Percentiles rank a stretch among this genome's conserved stretches.
These are phyloP conservation scores for Hypoxylon sp. DNA, from an alignment of 2,329 filamentous ascomycete species.

Conservation along the genomic window DNA sequence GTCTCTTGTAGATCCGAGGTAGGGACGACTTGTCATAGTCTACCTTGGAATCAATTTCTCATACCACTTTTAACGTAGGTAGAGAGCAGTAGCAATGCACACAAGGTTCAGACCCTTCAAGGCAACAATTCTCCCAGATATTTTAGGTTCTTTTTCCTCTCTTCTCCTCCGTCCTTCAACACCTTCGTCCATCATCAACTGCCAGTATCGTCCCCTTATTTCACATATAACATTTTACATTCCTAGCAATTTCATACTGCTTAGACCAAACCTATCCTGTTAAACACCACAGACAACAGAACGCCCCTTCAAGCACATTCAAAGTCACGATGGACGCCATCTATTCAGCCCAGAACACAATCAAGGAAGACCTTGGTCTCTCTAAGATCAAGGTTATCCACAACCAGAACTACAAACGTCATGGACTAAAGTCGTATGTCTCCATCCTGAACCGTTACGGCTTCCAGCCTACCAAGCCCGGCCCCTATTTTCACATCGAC, in stretches of 20 bases:
- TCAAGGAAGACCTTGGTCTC: constrained; percentile 50
- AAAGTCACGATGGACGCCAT: constrained; percentile 48
- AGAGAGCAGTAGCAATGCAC: no score
- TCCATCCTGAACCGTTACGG: constrained; percentile 68
- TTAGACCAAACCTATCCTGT: no score
- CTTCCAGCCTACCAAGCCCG: constrained; percentile 68
- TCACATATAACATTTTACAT: constrained; percentile 2
- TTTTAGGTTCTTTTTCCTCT: not conserved
- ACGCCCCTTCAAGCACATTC: not conserved
- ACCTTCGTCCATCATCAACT: constrained; percentile 1
- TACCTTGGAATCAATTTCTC: no score
- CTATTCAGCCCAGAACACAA: constrained; percentile 47
- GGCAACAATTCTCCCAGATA: no score
- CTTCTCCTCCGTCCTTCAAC: constrained; percentile 1
- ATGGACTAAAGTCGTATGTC: constrained; percentile 71
- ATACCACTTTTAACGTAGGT: no score
- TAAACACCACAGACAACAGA: not conserved
- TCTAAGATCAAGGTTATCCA: constrained; percentile 59
- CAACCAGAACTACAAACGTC: constrained; percentile 67
- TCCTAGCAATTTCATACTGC: constrained; percentile 20
- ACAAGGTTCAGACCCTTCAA: no score
- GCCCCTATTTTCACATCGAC: constrained; percentile 65
- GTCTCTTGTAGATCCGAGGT: no score
- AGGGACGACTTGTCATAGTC: no score
- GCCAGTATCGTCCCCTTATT: not conserved